Base-by-base conservation (phyloP, 202 grass and related monocot species). In the Bolboschoenoplectus hybrid region DNA sequence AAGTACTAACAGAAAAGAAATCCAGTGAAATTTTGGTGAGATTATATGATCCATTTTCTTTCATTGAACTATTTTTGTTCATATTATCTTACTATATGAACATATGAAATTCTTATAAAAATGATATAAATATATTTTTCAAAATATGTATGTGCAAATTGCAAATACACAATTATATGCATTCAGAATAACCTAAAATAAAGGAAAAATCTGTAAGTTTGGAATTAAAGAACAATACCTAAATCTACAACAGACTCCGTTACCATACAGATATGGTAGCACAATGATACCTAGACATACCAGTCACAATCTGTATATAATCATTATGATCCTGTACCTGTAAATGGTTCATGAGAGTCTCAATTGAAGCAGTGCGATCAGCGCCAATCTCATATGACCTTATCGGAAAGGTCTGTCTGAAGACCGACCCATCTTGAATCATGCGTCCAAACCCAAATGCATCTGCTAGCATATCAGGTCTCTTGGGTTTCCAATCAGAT, bases 311-410 rank as follows among this genome's bases (percentile, higher is more conserved):
- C 47, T 66, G 61, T 87, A 80, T 7, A 38, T 1, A 43, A 61
- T 7, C 53, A 61, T 61, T 61, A 43, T 58, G 44, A 43, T 38
- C 38, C 6, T 61, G 39, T 69, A 99, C 97, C 94, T 99, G 97
- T 83, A 99, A 87, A 91, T 99, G 94, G 74, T 99, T 99, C 97
- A 99, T 99, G 92, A 99, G 88, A 38, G 97, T 97, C 67, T 97
- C 97, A 75, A 99, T 89, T 76, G 97, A 97, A 81, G 97, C 97
- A 51, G 97, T 99, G 50, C 92, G 87, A 91, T 99, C 97, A 14
- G 93, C 97, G 9, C 97, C 97, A 35, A 99, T 97, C 88, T 99
- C 97, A 79, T 99, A 99, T 5, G 97, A 99, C 69, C 97, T 92
- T 73, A 99, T 99, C 16, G 93, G 87, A 67, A 99, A 99, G 78